Evolutionary conservation across 768 basidiomycete genomes (phyloP).

Genomic region (Peribolospora kevripleyi): DNA sequence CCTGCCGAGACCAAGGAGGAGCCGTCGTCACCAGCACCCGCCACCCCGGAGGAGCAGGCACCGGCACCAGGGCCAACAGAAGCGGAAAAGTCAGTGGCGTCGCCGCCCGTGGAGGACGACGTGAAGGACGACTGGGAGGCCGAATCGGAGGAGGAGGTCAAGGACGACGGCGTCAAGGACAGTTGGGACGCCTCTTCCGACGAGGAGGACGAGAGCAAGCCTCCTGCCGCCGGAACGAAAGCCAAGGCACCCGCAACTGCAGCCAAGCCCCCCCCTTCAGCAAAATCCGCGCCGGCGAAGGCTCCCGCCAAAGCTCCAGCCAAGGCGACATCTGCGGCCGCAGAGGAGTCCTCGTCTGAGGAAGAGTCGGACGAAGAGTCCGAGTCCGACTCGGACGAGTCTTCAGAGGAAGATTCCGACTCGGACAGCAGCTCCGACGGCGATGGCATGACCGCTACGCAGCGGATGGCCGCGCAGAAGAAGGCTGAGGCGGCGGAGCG

Average conservation of each 20-base stretch:
- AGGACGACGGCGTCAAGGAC: conserved; percentile 21
- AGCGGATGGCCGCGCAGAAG: conserved; percentile 40
- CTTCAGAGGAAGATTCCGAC: conserved; percentile 22
- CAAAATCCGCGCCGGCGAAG: conserved; percentile 11
- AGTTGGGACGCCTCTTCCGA: conserved; percentile 7
- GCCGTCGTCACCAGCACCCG: not conserved
- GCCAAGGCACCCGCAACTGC: conserved; percentile 9
- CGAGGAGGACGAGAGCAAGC: conserved; percentile 11
- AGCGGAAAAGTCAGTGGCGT: not conserved
- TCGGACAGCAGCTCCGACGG: conserved; percentile 15
- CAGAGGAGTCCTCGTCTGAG: conserved; percentile 18
- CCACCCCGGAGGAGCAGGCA: not conserved
- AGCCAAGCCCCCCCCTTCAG: conserved; percentile 8
- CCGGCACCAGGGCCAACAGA: not conserved
- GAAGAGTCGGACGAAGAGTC: conserved; percentile 19
- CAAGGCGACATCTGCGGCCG: conserved; percentile 22
- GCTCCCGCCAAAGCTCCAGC: conserved; percentile 16
- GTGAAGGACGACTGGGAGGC: conserved; percentile 39
- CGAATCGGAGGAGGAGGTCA: conserved; percentile 28
- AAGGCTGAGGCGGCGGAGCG: conserved; percentile 71
- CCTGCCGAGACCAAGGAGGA: conserved; percentile 9
- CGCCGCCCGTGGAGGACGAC: conserved; percentile 6
- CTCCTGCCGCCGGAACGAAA: conserved; percentile 10
- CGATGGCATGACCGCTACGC: conserved; percentile 36
- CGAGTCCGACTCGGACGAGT: conserved; percentile 28